phyloP scores from a whole-genome alignment of 768 basidiomycete species.

The Scleroderma citrinum region DNA sequence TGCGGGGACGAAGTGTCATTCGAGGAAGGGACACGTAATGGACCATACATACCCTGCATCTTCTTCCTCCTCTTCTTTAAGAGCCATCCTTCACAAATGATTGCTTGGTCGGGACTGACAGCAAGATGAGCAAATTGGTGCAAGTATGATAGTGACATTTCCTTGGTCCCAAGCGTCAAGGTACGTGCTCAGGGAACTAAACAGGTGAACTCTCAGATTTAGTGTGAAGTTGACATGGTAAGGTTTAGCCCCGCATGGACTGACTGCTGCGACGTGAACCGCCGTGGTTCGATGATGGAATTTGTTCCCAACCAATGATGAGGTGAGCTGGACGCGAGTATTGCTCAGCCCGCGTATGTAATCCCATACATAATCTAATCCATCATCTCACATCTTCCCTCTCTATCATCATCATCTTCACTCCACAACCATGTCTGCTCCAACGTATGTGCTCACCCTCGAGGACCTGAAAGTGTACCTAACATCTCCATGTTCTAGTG shows the following conservation, averaged over 20 bases:
- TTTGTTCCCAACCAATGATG: neutral
- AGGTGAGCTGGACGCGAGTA: neutral
- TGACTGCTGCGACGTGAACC: no score
- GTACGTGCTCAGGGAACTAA: neutral
- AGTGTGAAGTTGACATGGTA: constrained; percentile 3
- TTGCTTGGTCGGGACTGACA: constrained; percentile 11
- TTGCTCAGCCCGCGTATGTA: neutral
- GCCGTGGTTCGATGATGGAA: no score
- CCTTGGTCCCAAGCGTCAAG: neutral
- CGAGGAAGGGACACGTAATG: no score
- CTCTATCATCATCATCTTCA: constrained; percentile 25
- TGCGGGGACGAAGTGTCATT: constrained; percentile 21
- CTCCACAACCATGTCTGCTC: constrained; percentile 35
- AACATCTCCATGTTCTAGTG: constrained; percentile 42
- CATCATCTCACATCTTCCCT: constrained; percentile 26
- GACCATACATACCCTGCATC: constrained; percentile 72
- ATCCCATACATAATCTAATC: constrained; percentile 27
- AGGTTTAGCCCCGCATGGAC: neutral
- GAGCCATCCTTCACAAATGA: constrained; percentile 69
- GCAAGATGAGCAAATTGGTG: constrained; percentile 4
- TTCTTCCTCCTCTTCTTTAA: constrained; percentile 84
- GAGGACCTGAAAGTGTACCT: constrained; percentile 14
- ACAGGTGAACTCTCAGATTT: neutral
- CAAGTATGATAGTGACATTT: constrained; percentile 13
- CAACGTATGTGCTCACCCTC: constrained; percentile 41